Conservation (phyloP, 306 rosid genomes). For the Medicago truncatula region DNA sequence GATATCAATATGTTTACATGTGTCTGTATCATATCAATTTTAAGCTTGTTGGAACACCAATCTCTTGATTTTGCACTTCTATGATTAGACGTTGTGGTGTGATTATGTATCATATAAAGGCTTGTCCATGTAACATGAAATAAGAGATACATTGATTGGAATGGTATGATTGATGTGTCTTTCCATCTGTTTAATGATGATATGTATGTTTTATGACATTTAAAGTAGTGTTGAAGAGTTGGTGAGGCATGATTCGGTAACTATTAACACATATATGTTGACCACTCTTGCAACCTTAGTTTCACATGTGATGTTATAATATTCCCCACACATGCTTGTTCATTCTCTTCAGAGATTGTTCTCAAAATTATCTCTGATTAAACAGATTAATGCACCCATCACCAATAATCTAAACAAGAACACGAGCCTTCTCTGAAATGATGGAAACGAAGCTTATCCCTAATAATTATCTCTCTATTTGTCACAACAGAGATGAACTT, state of each 20-base stretch:
- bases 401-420: conserved; percentile 88
- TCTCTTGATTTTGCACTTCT: conserved; percentile 3
- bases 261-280: not conserved
- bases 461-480: conserved; percentile 68
- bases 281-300: conserved; percentile 10
- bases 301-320: not conserved
- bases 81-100: conserved; percentile 4
- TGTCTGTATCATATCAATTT: conserved; percentile 44
- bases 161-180: conserved; percentile 19
- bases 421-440: conserved; percentile 78
- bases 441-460: conserved; percentile 90
- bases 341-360: conserved; percentile 15
- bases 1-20: conserved; percentile 27
- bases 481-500: conserved; percentile 72
- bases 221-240: conserved; percentile 5
- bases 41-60: conserved; percentile 31
- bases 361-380: conserved; percentile 19
- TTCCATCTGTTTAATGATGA: conserved; percentile 24
- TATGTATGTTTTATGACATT: conserved; percentile 7
- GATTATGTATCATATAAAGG: conserved; percentile 15
- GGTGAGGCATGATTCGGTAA: not conserved
- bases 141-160: conserved; percentile 35
- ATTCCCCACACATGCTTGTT: not conserved
- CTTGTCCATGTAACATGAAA: conserved; percentile 40
- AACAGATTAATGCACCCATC: conserved; percentile 37